Conservation (phyloP, 345 rosid genomes). For the Corchorus capsularis region DNA sequence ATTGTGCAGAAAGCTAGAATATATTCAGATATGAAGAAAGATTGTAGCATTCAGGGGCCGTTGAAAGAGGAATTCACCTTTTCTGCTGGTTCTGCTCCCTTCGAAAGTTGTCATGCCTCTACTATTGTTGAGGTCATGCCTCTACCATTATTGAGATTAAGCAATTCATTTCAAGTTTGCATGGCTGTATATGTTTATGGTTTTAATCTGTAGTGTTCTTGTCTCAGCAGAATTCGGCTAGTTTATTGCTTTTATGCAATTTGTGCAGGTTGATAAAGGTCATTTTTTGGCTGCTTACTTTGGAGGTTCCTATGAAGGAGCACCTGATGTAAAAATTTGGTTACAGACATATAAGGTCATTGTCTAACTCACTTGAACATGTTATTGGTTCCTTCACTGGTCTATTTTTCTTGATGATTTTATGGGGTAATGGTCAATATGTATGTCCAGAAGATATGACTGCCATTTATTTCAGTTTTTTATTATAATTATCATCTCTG, state of each 20-base stretch:
- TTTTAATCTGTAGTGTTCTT: conserved; percentile 8
- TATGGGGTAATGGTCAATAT: background rate
- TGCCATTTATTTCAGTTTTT: background rate
- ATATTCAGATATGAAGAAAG: conserved; percentile 39
- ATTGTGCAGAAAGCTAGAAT: conserved; percentile 14
- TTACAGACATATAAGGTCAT: conserved; percentile 63
- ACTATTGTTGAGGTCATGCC: conserved; percentile 73
- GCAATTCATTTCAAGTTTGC: conserved; percentile 15
- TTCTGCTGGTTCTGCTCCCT: conserved; percentile 68
- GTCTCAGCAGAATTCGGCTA: background rate
- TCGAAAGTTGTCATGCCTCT: conserved; percentile 87
- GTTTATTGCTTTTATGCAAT: conserved; percentile 11
- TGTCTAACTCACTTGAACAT: background rate
- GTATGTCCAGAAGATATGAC: background rate
- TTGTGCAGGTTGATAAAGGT: conserved; percentile 58
- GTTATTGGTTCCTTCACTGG: background rate
- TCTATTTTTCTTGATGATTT: background rate
- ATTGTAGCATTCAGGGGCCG: conserved; percentile 26
- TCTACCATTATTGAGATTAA: background rate
- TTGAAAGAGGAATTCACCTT: conserved; percentile 67
- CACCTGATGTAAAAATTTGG: conserved; percentile 73
- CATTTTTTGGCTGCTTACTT: conserved; percentile 82
- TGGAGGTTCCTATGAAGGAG: conserved; percentile 59
- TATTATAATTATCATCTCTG: background rate
- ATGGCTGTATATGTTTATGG: background rate